Evolutionary conservation across 2,329 filamentous ascomycete genomes (phyloP).

Genomic region (Ceratocystis cubensis): DNA sequence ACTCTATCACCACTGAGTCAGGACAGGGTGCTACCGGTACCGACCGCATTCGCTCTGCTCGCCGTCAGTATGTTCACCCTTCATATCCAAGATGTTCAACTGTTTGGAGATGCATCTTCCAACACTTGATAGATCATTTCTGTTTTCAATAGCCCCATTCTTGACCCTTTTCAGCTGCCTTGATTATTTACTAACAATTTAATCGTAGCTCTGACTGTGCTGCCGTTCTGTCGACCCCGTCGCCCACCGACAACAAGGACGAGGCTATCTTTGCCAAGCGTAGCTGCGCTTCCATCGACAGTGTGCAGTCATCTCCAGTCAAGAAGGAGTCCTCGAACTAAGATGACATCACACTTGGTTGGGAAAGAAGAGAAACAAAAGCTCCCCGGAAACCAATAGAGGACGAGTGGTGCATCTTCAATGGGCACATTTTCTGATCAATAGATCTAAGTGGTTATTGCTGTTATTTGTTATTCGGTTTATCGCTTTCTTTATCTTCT

Average conservation of each 20-base stretch:
- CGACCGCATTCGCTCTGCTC: slow-evolving; percentile 12
- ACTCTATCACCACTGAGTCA: slow-evolving; percentile 15
- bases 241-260: slow-evolving; percentile 40
- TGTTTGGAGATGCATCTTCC: slow-evolving; percentile 23
- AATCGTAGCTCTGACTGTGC: slow-evolving; percentile 33
- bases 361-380: slow-evolving; percentile 4
- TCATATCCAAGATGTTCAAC: not conserved
- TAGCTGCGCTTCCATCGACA: slow-evolving; percentile 34
- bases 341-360: slow-evolving; percentile 9
- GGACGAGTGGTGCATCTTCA: not conserved
- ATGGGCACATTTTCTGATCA: slow-evolving; percentile 3
- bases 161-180: not conserved
- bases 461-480: slow-evolving; percentile 13
- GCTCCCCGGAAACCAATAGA: slow-evolving; percentile 1
- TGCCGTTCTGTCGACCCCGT: slow-evolving; percentile 28
- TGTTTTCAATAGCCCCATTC: not conserved
- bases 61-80: slow-evolving; percentile 14
- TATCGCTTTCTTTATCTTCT: slow-evolving; percentile 14
- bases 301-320: slow-evolving; percentile 38
- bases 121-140: slow-evolving; percentile 8
- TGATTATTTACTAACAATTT: slow-evolving; percentile 28
- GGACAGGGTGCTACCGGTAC: not conserved
- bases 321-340: slow-evolving; percentile 25
- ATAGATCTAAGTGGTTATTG: slow-evolving; percentile 7
- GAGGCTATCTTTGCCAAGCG: slow-evolving; percentile 44